These are phyloP conservation scores for Fusarium bactridioides DNA, from an alignment of 2,329 filamentous ascomycete species.

Conservation along the genomic window DNA sequence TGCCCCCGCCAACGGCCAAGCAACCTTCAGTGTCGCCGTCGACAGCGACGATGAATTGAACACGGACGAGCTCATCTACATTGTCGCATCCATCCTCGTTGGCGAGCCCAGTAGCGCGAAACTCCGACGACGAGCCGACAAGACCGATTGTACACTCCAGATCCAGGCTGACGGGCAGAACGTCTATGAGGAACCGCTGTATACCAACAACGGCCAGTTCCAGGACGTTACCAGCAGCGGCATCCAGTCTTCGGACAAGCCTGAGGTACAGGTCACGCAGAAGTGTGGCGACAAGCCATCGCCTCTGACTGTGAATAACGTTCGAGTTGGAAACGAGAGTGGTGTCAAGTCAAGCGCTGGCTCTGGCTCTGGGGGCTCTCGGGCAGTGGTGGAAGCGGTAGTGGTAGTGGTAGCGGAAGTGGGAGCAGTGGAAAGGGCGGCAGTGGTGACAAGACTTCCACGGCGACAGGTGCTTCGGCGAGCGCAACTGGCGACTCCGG, in stretches of 20 bases:
- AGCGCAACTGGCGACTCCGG: slow-evolving; percentile 9
- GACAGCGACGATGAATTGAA: slow-evolving; percentile 9
- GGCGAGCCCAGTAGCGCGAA: slow-evolving; percentile 25
- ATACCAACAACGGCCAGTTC: slow-evolving; percentile 22
- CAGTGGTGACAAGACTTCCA: slow-evolving; percentile 2
- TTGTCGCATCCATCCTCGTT: slow-evolving; percentile 27
- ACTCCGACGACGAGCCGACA: slow-evolving; percentile 7
- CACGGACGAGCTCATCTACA: slow-evolving; percentile 16
- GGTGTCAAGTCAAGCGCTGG: slow-evolving; percentile 15
- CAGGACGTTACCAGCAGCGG: slow-evolving; percentile 25
- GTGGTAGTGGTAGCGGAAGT: not conserved
- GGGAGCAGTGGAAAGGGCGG: not conserved
- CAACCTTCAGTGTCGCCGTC: slow-evolving; percentile 14
- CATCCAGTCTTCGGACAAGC: slow-evolving; percentile 16
- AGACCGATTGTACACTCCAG: slow-evolving; percentile 23
- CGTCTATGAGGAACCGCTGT: slow-evolving; percentile 25
- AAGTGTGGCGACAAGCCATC: slow-evolving; percentile 18
- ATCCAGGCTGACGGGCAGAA: slow-evolving; percentile 17
- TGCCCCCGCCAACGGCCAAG: slow-evolving; percentile 22
- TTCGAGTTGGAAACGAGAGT: slow-evolving; percentile 21
- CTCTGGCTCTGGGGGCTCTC: slow-evolving; percentile 10
- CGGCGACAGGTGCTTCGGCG: slow-evolving; percentile 2
- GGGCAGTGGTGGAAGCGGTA: not conserved
- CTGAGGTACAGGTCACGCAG: slow-evolving; percentile 24
- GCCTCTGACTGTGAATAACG: slow-evolving; percentile 19